Evolutionary conservation across 1,284 basidiomycete species (phyloP).

Genomic region (Peniophora sp.): DNA sequence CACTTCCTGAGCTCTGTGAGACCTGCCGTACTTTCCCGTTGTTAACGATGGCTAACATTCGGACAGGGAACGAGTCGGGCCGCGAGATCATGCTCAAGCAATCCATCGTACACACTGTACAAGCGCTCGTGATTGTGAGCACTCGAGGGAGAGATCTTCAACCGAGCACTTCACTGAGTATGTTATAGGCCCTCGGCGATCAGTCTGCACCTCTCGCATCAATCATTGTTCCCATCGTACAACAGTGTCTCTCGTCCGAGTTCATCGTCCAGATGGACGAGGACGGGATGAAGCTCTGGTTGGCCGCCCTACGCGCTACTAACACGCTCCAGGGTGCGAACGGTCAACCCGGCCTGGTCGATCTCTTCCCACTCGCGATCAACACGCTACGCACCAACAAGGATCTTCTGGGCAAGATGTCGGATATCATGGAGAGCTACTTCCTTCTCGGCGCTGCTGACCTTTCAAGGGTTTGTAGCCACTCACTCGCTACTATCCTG

Average conservation of each 20-base stretch:
- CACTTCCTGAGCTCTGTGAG: constrained; percentile 75
- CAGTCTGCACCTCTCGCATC: constrained; percentile 47
- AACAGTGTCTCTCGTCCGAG: constrained; percentile 69
- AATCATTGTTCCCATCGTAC: constrained; percentile 69
- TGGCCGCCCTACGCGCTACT: constrained; percentile 64
- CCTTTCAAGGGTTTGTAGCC: constrained; percentile 54
- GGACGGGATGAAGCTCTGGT: constrained; percentile 75
- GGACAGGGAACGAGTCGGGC: constrained; percentile 56
- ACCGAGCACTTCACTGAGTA: neutral
- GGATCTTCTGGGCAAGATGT: constrained; percentile 66
- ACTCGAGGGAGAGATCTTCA: neutral
- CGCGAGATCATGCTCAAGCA: constrained; percentile 78
- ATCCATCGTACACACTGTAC: constrained; percentile 65
- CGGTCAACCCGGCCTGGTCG: constrained; percentile 49
- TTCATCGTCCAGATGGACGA: constrained; percentile 69
- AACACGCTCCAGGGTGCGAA: constrained; percentile 39
- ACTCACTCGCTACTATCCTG: neutral
- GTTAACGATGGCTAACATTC: constrained; percentile 2
- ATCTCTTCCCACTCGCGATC: constrained; percentile 63
- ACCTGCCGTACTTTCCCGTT: constrained; percentile 6
- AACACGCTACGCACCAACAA: constrained; percentile 59
- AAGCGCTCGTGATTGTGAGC: constrained; percentile 63
- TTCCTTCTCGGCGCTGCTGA: constrained; percentile 62
- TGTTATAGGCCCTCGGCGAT: constrained; percentile 49
- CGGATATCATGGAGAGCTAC: constrained; percentile 74